Percentiles rank a stretch among this genome's conserved stretches.
phyloP scores from a whole-genome alignment of 2,329 filamentous ascomycete species.

The Trichoderma semiorbis region DNA sequence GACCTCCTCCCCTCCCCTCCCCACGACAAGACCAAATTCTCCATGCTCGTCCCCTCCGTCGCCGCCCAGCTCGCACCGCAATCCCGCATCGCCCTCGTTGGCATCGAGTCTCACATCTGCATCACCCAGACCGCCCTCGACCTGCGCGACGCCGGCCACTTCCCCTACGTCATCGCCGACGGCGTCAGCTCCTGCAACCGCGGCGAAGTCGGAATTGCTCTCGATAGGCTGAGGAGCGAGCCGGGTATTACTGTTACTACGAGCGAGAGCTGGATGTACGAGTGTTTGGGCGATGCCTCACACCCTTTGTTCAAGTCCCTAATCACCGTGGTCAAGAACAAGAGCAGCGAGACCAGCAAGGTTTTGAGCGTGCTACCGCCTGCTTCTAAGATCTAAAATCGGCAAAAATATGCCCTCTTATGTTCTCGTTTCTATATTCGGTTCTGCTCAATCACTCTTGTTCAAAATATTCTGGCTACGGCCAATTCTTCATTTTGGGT shows the following conservation, averaged over 20 bases:
- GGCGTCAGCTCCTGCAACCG: constrained; percentile 84
- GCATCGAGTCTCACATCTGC: constrained; percentile 93
- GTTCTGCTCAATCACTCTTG: neutral
- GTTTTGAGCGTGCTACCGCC: constrained; percentile 60
- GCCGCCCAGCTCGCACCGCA: constrained; percentile 34
- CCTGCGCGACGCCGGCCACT: constrained; percentile 68
- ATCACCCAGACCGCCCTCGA: constrained; percentile 90
- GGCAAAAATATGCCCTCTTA: neutral
- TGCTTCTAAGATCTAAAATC: constrained; percentile 52
- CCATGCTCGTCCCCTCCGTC: constrained; percentile 76
- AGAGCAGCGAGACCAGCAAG: constrained; percentile 64
- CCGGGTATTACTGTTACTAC: constrained; percentile 73
- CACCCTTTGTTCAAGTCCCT: constrained; percentile 70
- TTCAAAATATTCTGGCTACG: neutral
- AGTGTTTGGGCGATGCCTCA: constrained; percentile 78
- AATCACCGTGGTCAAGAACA: constrained; percentile 75
- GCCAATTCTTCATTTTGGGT: neutral
- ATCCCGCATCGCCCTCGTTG: constrained; percentile 71
- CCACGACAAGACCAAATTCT: constrained; percentile 85
- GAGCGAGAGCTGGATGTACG: constrained; percentile 87
- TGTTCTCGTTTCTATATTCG: neutral
- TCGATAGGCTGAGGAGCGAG: constrained; percentile 70
- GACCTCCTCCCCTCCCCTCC: constrained; percentile 52
- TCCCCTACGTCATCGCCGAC: constrained; percentile 84
- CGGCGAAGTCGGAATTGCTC: constrained; percentile 75